Evolutionary conservation across 257 asterid genomes (phyloP), one percentile per base, ranked within the genome.

Genomic region (Scutellaria baicalensis): DNA sequence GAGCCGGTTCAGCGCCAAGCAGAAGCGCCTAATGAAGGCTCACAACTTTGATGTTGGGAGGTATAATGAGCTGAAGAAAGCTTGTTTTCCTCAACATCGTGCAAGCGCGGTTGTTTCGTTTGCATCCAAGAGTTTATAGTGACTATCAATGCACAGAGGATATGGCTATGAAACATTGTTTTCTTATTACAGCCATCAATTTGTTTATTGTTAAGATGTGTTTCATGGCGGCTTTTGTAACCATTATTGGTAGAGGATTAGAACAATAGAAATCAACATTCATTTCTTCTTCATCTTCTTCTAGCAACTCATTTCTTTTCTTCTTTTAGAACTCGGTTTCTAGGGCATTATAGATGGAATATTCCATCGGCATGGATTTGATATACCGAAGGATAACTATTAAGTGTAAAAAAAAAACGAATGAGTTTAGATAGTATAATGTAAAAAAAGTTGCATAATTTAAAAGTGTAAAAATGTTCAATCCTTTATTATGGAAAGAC

Each of bases 1-100:
- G 66, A 90, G 95, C 86, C 84, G 98, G 42, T 88, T 90, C 35
- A 42, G 39, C 6, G 67, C 92, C 7, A 86, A 88, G 83, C 97
- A 88, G 82, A 88, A 75, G 74, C 79, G 82, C 0, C 60, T 93
- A 12, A 82, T 93, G 83, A 78, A 80, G 92, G 74, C 66, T 59
- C 76, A 68, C 9, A 74, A 76, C 9, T 93, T 93, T 43, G 90
- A 93, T 80, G 45, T 83, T 6, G 78, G 73, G 64, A 86, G 84
- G 88, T 90, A 88, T 62, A 74, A 76, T 21, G 85, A 86, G 85
- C 81, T 93, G 66, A 76, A 80, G 78, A 78, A 62, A 71, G 89
- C 74, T 57, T 84, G 77, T 49, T 55, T 20, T 81, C 81, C 87
- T 9, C 78, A 61, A 2, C 45, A 75, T 0, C 6, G 51, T 12